phyloP scores from a whole-genome alignment of 345 rosid genomes.

The Gossypium australe region DNA sequence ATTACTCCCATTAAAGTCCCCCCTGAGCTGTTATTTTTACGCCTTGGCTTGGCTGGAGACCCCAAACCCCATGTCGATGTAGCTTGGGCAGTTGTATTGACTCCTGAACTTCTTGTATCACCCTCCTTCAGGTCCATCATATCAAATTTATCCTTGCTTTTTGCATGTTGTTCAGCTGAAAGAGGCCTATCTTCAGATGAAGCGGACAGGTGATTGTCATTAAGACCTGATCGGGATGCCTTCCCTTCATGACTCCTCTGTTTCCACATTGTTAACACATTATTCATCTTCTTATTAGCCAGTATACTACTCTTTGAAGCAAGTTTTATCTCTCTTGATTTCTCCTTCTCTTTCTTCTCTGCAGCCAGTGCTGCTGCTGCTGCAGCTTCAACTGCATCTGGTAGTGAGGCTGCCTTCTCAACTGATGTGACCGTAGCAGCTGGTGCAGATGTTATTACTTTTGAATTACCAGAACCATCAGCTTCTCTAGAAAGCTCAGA shows the following conservation, averaged over 20 bases:
- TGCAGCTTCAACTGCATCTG: constrained; percentile 97
- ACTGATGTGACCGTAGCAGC: constrained; percentile 59
- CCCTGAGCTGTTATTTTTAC: constrained; percentile 57
- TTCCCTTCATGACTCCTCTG: constrained; percentile 90
- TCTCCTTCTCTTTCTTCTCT: constrained; percentile 96
- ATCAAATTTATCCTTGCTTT: constrained; percentile 53
- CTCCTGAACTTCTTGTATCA: constrained; percentile 29
- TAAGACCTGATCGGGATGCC: constrained; percentile 53
- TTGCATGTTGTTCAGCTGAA: constrained; percentile 36
- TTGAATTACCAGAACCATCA: constrained; percentile 49
- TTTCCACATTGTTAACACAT: constrained; percentile 89
- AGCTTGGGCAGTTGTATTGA: constrained; percentile 21
- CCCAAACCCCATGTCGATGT: constrained; percentile 31
- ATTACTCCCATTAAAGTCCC: constrained; percentile 83
- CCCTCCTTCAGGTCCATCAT: constrained; percentile 32
- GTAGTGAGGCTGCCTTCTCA: constrained; percentile 75
- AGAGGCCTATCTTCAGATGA: constrained; percentile 46
- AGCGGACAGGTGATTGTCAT: constrained; percentile 42
- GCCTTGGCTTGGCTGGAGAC: constrained; percentile 43
- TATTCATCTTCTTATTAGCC: constrained; percentile 91
- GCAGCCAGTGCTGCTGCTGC: constrained; percentile 97
- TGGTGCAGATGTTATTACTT: constrained; percentile 81
- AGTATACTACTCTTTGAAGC: constrained; percentile 85
- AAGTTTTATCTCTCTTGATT: constrained; percentile 78
- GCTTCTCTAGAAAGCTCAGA: constrained; percentile 49